Base-by-base conservation (phyloP, 2,329 filamentous ascomycete genomes). In the Cordyceps militaris region DNA sequence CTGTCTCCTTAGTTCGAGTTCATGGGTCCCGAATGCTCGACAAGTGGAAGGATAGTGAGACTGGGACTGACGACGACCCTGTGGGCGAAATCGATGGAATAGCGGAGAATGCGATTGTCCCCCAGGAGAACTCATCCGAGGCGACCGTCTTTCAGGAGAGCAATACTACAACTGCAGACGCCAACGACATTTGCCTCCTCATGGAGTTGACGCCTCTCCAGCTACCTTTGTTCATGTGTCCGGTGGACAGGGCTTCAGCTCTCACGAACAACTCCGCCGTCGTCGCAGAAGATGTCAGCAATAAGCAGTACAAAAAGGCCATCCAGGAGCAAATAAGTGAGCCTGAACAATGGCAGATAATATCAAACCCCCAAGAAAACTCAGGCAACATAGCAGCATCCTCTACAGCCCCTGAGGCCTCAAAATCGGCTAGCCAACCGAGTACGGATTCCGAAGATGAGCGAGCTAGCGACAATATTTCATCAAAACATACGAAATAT, bases 21-120 rank as follows among this genome's bases (percentile, higher is more conserved):
- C 94, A 99, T 71, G 94, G 94, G 7, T 96, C 93, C 0, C 94
- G 96, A 77, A 88, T 99, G 85, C 84, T 97, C 65, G 91, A 99
- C 69, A 92, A 93, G 58, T 90, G 89, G 76, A 91, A 93, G 68
- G 89, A 96, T 57, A 86, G 89, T 58, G 90, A 95, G 62, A 76
- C 79, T 42, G 76, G 79, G 16, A 82, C 82, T 57, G 82, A 86
- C n/a, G 84, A 88, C 16, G 82, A 84, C 19, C 77, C 82, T 32
- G 73, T 75, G 44, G 76, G 79, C 14, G 58, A 59, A 72, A 50
- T 63, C 75, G 59, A 67, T 13, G 57, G 50, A 11, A 7, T 21
- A n/a, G 10, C 38, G 10, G 47, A 50, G 26, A 46, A 3, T 7
- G 36, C 44, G 11, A 40, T 21, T 6, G 28, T 11, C 9, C n/a